A percentile compares a stretch with the other conserved stretches of the same genome.
phyloP scores from a whole-genome alignment of 768 basidiomycete species.

The Panaeolus cyanescens region DNA sequence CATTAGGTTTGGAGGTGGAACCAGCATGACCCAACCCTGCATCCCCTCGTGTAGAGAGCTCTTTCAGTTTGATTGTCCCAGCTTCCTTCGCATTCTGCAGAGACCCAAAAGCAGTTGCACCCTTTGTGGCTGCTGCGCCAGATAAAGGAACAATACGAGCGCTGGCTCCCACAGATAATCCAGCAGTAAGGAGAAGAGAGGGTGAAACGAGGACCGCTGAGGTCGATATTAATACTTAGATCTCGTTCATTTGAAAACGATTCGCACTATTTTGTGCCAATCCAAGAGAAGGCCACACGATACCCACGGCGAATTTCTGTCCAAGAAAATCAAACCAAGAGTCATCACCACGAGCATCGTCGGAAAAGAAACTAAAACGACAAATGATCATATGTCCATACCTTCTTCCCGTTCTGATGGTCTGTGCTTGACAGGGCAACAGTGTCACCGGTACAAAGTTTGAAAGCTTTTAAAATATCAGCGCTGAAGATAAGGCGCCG shows the following conservation, averaged over 20 bases:
- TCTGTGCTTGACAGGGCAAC: slow-evolving; percentile 52
- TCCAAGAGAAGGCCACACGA: slow-evolving; percentile 77
- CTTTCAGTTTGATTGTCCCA: slow-evolving; percentile 51
- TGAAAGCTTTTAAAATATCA: slow-evolving; percentile 60
- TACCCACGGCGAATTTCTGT: slow-evolving; percentile 68
- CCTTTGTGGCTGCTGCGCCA: slow-evolving; percentile 33
- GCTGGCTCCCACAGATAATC: slow-evolving; percentile 48
- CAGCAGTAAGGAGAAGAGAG: slow-evolving; percentile 63
- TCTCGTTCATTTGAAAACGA: not conserved
- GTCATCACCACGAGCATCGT: slow-evolving; percentile 1
- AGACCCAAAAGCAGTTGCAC: slow-evolving; percentile 48
- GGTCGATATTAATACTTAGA: slow-evolving; percentile 6
- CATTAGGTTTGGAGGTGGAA: slow-evolving; percentile 11
- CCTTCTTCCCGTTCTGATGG: slow-evolving; percentile 13
- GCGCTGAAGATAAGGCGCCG: slow-evolving; percentile 66
- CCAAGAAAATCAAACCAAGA: slow-evolving; percentile 7
- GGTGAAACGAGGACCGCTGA: slow-evolving; percentile 58
- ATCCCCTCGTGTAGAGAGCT: slow-evolving; percentile 32
- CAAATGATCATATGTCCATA: not conserved
- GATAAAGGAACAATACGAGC: slow-evolving; percentile 53
- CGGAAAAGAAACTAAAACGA: not conserved
- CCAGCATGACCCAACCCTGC: slow-evolving; percentile 1
- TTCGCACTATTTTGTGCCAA: slow-evolving; percentile 56
- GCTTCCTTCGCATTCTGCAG: slow-evolving; percentile 54
- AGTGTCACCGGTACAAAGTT: slow-evolving; percentile 70